Conservation (phyloP, 768 basidiomycete genomes). For the Leccinum aurantiacum region DNA sequence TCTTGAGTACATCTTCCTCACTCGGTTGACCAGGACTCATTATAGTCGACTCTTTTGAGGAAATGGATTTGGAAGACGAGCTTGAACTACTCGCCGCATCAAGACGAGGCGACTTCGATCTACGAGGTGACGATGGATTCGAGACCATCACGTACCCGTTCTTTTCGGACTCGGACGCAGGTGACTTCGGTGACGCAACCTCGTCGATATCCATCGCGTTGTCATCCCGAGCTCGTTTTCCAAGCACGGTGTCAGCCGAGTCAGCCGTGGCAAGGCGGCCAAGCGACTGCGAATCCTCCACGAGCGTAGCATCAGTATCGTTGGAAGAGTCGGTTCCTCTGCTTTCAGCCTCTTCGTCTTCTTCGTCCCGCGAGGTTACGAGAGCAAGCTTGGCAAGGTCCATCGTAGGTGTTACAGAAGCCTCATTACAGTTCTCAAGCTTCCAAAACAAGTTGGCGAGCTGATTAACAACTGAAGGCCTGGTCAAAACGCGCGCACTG, state of each 20-base stretch:
- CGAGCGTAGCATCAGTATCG: constrained; percentile 85
- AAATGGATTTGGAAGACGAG: constrained; percentile 23
- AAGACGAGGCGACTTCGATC: constrained; percentile 38
- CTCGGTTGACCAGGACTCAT: constrained; percentile 24
- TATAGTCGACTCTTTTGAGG: constrained; percentile 33
- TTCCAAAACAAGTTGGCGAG: constrained; percentile 77
- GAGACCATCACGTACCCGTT: constrained; percentile 45
- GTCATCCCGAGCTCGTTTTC: constrained; percentile 62
- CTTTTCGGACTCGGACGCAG: constrained; percentile 37
- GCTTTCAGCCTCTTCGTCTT: constrained; percentile 74
- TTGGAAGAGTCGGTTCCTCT: constrained; percentile 79
- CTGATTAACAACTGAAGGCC: constrained; percentile 66
- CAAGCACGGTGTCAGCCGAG: constrained; percentile 57
- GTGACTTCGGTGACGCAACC: constrained; percentile 30
- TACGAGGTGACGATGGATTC: constrained; percentile 35
- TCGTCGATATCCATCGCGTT: constrained; percentile 57
- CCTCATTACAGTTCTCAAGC: constrained; percentile 62
- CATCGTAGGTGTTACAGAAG: constrained; percentile 77
- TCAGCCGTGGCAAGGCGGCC: constrained; percentile 22
- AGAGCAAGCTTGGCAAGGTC: constrained; percentile 91
- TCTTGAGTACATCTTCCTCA: constrained; percentile 37
- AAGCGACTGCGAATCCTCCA: constrained; percentile 61
- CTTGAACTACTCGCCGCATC: constrained; percentile 31
- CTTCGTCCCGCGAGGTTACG: constrained; percentile 87
- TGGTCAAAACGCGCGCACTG: constrained; percentile 13